A percentile compares a stretch with the other conserved stretches of the same genome.
Conservation (phyloP, 805 yeast genomes). For the Wickerhamomyces hampshirensis region DNA sequence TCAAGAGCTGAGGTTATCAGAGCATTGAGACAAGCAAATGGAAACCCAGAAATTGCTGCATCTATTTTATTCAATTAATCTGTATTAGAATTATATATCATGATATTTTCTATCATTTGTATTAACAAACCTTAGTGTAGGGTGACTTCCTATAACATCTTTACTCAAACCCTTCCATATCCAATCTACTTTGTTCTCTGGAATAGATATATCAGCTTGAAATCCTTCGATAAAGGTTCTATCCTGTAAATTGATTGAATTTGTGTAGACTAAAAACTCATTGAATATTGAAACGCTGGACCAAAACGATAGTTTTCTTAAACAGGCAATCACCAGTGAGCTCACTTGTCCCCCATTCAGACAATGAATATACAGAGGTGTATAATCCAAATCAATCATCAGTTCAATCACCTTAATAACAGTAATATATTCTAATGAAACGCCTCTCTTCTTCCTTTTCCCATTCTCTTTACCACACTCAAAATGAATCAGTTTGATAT, state of each 20-base stretch:
- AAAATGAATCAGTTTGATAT: constrained; percentile 64
- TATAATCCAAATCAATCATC: constrained; percentile 50
- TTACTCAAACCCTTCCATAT: constrained; percentile 26
- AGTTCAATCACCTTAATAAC: constrained; percentile 57
- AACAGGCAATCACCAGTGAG: constrained; percentile 78
- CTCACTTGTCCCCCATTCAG: constrained; percentile 87
- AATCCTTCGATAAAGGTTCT: constrained; percentile 79
- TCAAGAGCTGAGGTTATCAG: constrained; percentile 52
- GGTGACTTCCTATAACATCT: constrained; percentile 25
- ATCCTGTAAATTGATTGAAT: constrained; percentile 77
- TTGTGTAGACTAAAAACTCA: constrained; percentile 75
- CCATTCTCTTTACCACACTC: constrained; percentile 48
- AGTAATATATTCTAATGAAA: constrained; percentile 67
- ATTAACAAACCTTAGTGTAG: constrained; percentile 17
- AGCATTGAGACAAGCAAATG: constrained; percentile 64
- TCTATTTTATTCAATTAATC: constrained; percentile 52
- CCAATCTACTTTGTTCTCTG: constrained; percentile 35
- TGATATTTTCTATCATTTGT: too few species aligned
- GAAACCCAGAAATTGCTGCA: constrained; percentile 86
- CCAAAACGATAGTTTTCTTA: constrained; percentile 83
- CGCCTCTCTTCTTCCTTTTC: constrained; percentile 77
- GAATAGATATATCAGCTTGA: constrained; percentile 57
- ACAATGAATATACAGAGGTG: constrained; percentile 83
- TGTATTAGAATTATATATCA: too few species aligned
- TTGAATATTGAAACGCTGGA: constrained; percentile 80